phyloP scores from a whole-genome alignment of 805 yeast species.

The Wickerhamiella siamensis region DNA sequence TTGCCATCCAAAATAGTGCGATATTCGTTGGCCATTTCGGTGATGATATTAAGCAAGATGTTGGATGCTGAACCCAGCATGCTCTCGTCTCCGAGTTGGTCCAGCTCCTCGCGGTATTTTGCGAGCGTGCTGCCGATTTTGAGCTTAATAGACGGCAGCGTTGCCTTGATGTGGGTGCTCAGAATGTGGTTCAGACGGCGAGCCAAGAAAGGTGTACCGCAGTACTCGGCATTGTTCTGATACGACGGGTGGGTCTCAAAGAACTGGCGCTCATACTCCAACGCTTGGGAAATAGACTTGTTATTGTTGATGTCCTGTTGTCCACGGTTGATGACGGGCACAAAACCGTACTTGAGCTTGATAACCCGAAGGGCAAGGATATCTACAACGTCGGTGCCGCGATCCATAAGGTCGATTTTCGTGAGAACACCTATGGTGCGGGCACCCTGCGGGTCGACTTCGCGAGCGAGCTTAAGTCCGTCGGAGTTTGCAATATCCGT shows the following conservation, averaged over 20 bases:
- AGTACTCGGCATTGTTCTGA: slow-evolving; percentile 82
- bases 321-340: slow-evolving; percentile 94
- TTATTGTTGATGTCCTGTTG: slow-evolving; percentile 86
- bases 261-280: slow-evolving; percentile 61
- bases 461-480: slow-evolving; percentile 90
- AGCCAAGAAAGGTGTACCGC: slow-evolving; percentile 97
- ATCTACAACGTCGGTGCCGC: slow-evolving; percentile 94
- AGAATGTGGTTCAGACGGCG: slow-evolving; percentile 78
- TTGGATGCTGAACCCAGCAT: slow-evolving; percentile 53
- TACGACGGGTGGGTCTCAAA: slow-evolving; percentile 86
- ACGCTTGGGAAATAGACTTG: slow-evolving; percentile 79
- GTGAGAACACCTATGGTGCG: slow-evolving; percentile 96
- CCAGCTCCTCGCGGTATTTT: slow-evolving; percentile 70
- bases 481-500: slow-evolving; percentile 96
- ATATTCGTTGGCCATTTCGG: slow-evolving; percentile 85
- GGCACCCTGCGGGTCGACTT: slow-evolving; percentile 92
- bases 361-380: slow-evolving; percentile 90
- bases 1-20: slow-evolving; percentile 85
- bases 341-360: slow-evolving; percentile 88
- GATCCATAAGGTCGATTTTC: slow-evolving; percentile 93
- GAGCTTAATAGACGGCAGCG: slow-evolving; percentile 84
- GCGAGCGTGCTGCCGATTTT: slow-evolving; percentile 73
- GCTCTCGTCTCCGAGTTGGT: slow-evolving; percentile 72
- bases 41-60: slow-evolving; percentile 76
- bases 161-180: slow-evolving; percentile 75